phyloP scores from a whole-genome alignment of 495 filamentous ascomycete species.

The Penicillium pancosmium region DNA sequence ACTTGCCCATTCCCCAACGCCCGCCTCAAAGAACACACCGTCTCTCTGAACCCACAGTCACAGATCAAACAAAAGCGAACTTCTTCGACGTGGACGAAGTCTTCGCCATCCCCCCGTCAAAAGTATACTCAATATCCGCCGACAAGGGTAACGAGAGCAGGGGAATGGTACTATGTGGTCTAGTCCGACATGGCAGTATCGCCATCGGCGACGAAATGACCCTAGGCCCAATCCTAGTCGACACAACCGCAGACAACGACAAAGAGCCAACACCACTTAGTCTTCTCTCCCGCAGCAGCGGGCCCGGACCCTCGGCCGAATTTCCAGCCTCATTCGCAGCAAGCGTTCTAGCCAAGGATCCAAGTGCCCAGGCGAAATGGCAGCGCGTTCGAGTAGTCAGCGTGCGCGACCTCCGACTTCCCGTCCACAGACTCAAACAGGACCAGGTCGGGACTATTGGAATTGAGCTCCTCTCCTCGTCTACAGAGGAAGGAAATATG shows the following conservation, averaged over 20 bases:
- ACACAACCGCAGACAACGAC: slow-evolving; percentile 30
- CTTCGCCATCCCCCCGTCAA: slow-evolving; percentile 62
- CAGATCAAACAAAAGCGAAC: slow-evolving; percentile 45
- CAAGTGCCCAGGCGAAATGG: slow-evolving; percentile 57
- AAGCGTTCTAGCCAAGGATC: slow-evolving; percentile 30
- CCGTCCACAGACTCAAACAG: slow-evolving; percentile 71
- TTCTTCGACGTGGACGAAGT: slow-evolving; percentile 91
- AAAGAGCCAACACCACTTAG: slow-evolving; percentile 24
- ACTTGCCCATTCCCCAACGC: slow-evolving; percentile 68
- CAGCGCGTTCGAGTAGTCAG: slow-evolving; percentile 77
- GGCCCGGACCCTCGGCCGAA: slow-evolving; percentile 35
- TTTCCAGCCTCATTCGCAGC: slow-evolving; percentile 39
- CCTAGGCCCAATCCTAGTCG: slow-evolving; percentile 72
- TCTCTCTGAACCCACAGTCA: slow-evolving; percentile 24
- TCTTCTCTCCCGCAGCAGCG: slow-evolving; percentile 37
- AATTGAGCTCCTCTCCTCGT: slow-evolving; percentile 57
- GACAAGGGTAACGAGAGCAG: slow-evolving; percentile 44
- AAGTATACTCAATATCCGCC: slow-evolving; percentile 42
- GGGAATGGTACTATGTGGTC: slow-evolving; percentile 76
- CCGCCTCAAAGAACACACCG: slow-evolving; percentile 43
- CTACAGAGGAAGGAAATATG: slow-evolving; percentile 21
- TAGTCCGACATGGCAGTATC: slow-evolving; percentile 76
- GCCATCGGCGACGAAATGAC: slow-evolving; percentile 77
- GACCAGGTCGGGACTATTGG: slow-evolving; percentile 94
- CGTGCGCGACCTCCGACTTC: slow-evolving; percentile 83